These are phyloP conservation scores for Colletotrichum sp. DNA, from an alignment of 2,329 filamentous ascomycete genomes.

Conservation along the genomic window DNA sequence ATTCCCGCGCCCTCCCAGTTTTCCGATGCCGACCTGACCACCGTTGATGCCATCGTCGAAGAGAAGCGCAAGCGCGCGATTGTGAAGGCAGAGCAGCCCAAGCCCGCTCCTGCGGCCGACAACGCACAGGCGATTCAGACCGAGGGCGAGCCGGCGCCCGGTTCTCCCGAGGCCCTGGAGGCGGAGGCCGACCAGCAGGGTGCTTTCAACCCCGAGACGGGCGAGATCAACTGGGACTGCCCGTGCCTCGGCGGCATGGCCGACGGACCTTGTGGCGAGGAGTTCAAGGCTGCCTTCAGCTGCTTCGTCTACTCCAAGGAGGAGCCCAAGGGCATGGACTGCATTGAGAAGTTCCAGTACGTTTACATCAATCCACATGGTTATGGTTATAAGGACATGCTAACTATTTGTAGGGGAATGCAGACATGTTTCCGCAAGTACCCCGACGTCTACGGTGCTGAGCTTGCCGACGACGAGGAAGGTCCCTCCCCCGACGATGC, in stretches of 20 bases:
- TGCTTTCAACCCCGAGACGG: conserved; percentile 97
- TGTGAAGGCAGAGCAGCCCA: conserved; percentile 31
- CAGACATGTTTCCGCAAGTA: conserved; percentile 95
- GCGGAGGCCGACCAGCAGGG: conserved; percentile 86
- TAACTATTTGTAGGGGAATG: conserved; percentile 73
- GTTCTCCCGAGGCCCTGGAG: conserved; percentile 65
- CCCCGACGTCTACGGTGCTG: conserved; percentile 90
- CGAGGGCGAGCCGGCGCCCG: conserved; percentile 22
- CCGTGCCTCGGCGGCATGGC: conserved; percentile 98
- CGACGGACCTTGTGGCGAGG: conserved; percentile 90
- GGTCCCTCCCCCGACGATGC: conserved; percentile 36
- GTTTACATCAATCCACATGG: conserved; percentile 36
- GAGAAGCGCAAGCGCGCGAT: conserved; percentile 61
- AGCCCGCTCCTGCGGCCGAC: conserved; percentile 23
- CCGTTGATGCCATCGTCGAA: conserved; percentile 71
- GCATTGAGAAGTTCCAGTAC: conserved; percentile 96
- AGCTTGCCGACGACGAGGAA: conserved; percentile 78
- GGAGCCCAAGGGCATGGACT: conserved; percentile 97
- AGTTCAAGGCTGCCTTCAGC: conserved; percentile 95
- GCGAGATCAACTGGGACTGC: conserved; percentile 99
- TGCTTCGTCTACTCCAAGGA: conserved; percentile 96
- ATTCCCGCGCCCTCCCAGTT: conserved; percentile 55
- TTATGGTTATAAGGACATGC: conserved; percentile 14
- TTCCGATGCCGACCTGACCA: conserved; percentile 63
- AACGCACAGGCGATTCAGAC: conserved; percentile 22